Conservation (phyloP, 139 green algal genomes). For the Tetradesmus obliquus region DNA sequence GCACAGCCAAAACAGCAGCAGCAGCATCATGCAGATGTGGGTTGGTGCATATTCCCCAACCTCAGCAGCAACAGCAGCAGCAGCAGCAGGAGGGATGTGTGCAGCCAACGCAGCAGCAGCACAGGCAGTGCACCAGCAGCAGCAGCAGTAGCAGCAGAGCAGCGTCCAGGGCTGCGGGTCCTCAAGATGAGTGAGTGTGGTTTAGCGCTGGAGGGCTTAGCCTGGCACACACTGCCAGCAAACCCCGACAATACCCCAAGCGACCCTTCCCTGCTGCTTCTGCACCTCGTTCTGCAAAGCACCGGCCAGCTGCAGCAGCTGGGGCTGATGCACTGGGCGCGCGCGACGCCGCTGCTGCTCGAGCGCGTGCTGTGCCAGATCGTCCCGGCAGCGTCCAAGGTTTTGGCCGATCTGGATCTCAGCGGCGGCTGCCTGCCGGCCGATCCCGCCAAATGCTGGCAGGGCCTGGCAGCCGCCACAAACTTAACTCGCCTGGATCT, state of each 20-base stretch:
- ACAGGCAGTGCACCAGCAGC: too few species aligned
- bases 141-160: slow-evolving; percentile 4
- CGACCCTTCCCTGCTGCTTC: slow-evolving; percentile 14
- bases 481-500: slow-evolving; percentile 8
- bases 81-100: not conserved
- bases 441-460: slow-evolving; percentile 21
- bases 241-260: not conserved
- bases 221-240: not conserved
- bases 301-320: not conserved
- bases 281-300: not conserved
- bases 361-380: not conserved
- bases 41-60: not conserved
- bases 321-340: not conserved
- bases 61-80: not conserved
- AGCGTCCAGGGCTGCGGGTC: not conserved
- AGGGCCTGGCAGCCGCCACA: slow-evolving; percentile 32
- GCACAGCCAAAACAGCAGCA: not conserved
- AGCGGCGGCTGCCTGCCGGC: not conserved
- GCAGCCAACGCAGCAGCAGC: not conserved
- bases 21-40: not conserved
- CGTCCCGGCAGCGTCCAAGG: not conserved
- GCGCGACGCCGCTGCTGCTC: not conserved
- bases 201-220: slow-evolving; percentile 1
- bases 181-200: slow-evolving; percentile 26
- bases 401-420: not conserved